Conservation (phyloP, 2,329 filamentous ascomycete species). For the Ascochyta fabae region DNA sequence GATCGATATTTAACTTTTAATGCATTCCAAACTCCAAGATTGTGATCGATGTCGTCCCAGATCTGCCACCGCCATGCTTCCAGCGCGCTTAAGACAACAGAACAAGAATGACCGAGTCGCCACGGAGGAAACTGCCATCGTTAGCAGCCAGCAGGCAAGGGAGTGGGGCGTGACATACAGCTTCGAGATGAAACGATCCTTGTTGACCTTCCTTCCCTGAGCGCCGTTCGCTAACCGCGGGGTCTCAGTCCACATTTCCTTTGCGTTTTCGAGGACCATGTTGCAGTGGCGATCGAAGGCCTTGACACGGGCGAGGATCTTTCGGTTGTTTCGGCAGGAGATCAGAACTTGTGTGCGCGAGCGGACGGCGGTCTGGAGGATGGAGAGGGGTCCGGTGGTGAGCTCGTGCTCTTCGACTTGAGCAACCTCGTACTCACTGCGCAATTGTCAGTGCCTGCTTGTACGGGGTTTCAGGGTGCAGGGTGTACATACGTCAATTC, state of each 20-base stretch:
- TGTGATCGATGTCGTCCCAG: slow-evolving; percentile 20
- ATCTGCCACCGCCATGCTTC: slow-evolving; percentile 19
- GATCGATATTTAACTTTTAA: slow-evolving; percentile 45
- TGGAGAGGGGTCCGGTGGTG: slow-evolving; percentile 81
- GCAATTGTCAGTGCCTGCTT: slow-evolving; percentile 25
- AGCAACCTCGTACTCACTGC: slow-evolving; percentile 87
- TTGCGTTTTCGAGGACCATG: slow-evolving; percentile 96
- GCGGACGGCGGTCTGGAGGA: slow-evolving; percentile 95
- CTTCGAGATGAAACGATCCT: slow-evolving; percentile 98
- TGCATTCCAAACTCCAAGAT: slow-evolving; percentile 36
- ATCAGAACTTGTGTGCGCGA: slow-evolving; percentile 96
- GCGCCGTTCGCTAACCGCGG: slow-evolving; percentile 82
- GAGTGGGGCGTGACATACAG: slow-evolving; percentile 67
- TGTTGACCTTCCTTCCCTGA: slow-evolving; percentile 90
- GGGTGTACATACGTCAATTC: slow-evolving; percentile 80
- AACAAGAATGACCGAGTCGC: slow-evolving; percentile 87
- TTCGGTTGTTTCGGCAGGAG: slow-evolving; percentile 97
- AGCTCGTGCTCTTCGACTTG: slow-evolving; percentile 82
- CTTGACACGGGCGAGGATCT: slow-evolving; percentile 95
- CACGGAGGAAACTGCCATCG: slow-evolving; percentile 74
- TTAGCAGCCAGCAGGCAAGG: slow-evolving; percentile 19
- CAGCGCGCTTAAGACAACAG: slow-evolving; percentile 69
- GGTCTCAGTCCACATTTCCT: slow-evolving; percentile 99
- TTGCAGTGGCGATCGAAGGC: slow-evolving; percentile 99
- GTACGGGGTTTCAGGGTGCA: neutral